Evolutionary conservation across 2,329 filamentous ascomycete species (phyloP).

Genomic region (Macrophomina phaseolina): DNA sequence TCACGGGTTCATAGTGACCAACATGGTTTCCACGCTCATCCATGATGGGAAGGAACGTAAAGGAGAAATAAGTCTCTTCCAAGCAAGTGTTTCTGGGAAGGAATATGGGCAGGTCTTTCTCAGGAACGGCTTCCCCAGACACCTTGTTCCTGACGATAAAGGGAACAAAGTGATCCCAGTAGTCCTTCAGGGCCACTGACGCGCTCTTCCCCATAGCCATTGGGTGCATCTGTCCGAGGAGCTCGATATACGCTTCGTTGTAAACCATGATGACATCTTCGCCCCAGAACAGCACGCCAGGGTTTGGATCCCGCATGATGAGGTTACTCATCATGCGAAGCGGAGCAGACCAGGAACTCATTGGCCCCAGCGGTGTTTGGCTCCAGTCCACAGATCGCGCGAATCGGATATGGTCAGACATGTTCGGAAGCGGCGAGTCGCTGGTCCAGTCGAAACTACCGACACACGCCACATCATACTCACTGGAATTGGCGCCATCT

Average conservation of each 20-base stretch:
- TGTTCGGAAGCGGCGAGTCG: background rate
- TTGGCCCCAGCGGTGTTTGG: constrained; percentile 54
- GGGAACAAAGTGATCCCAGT: constrained; percentile 52
- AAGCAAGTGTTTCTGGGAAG: constrained; percentile 69
- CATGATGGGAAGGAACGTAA: constrained; percentile 76
- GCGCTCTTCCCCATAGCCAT: constrained; percentile 59
- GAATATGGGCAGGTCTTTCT: constrained; percentile 74
- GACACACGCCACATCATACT: background rate
- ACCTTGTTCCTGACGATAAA: constrained; percentile 35
- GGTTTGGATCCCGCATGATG: constrained; percentile 40
- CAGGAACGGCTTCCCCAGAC: constrained; percentile 33
- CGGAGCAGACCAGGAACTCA: constrained; percentile 54
- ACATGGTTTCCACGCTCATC: constrained; percentile 71
- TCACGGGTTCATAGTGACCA: constrained; percentile 76
- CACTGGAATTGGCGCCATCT: background rate
- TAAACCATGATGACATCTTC: constrained; percentile 44
- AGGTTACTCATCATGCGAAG: constrained; percentile 51
- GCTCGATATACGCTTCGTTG: constrained; percentile 43
- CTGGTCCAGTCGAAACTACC: constrained; percentile 46
- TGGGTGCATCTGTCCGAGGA: constrained; percentile 54
- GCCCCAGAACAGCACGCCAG: constrained; percentile 51
- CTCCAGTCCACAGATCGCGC: constrained; percentile 56
- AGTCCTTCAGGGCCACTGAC: constrained; percentile 73
- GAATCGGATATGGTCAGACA: constrained; percentile 41
- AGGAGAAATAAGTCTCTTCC: constrained; percentile 81